Percentiles rank a stretch among this genome's conserved stretches.
Evolutionary conservation across 2,329 filamentous ascomycete genomes (phyloP).

Genomic region (Juglanconis oblonga): DNA sequence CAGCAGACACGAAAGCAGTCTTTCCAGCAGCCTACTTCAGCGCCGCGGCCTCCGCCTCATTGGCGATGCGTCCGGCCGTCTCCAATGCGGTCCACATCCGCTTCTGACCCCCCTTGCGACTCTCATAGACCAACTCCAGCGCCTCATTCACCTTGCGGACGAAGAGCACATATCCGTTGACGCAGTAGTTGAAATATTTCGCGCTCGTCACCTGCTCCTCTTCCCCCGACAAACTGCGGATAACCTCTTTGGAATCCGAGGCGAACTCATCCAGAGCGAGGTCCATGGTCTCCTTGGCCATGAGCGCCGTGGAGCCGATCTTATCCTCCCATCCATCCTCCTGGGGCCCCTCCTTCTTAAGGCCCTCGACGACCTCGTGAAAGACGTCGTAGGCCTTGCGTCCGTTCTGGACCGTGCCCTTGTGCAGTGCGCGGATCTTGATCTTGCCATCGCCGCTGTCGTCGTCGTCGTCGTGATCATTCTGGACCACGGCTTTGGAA

Average conservation of each 20-base stretch:
- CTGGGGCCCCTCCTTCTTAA: background rate
- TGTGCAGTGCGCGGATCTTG: background rate
- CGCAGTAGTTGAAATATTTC: background rate
- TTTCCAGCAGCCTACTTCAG: background rate
- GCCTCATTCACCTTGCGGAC: background rate
- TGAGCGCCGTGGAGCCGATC: background rate
- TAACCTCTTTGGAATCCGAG: background rate
- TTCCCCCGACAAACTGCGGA: background rate
- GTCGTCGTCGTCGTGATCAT: background rate
- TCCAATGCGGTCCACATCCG: conserved; percentile 1
- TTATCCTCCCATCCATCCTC: background rate
- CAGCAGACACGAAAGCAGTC: too few species aligned
- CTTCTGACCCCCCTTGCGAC: background rate
- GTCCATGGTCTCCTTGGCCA: background rate
- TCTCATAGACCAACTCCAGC: background rate
- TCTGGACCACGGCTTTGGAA: background rate
- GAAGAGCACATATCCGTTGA: background rate
- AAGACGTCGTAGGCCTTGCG: conserved; percentile 3
- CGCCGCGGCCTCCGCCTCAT: background rate
- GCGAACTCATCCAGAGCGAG: background rate
- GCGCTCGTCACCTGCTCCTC: background rate
- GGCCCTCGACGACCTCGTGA: background rate
- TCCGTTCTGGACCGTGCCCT: background rate
- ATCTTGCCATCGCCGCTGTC: background rate
- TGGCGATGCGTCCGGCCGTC: background rate